These are phyloP conservation scores for Helianthus tuberosus DNA, from an alignment of 129 eudicot species.

Conservation along the genomic window DNA sequence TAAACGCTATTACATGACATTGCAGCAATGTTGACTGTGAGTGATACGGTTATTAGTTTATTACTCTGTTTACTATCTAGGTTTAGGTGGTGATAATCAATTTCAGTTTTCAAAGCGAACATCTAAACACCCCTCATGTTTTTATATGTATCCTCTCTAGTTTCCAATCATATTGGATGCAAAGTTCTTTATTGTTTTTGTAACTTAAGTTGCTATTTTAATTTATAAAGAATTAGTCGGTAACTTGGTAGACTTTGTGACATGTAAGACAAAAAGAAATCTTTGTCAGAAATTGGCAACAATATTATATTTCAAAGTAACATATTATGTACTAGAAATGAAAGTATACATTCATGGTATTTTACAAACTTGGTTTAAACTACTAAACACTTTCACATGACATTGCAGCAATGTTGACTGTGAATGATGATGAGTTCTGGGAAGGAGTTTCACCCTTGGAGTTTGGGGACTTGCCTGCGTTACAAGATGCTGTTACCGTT, in stretches of 20 bases:
- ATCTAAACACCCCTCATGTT: neutral
- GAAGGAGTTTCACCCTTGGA: conserved; percentile 57
- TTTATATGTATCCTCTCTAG: neutral
- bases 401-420: conserved; percentile 58
- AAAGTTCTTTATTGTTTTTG: neutral
- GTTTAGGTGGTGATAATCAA: too few relatives aligned
- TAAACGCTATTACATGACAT: conserved; percentile 8
- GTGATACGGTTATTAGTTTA: too few relatives aligned
- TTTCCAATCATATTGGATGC: neutral
- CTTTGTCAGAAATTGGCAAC: conserved; percentile 1
- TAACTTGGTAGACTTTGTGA: neutral
- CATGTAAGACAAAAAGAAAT: conserved; percentile 7
- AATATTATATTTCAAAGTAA: too few relatives aligned
- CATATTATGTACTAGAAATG: conserved; percentile 2
- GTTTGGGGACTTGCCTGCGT: conserved; percentile 65
- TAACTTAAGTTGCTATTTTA: neutral
- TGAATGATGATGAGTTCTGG: conserved; percentile 65
- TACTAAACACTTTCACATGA: neutral
- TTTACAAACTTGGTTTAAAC: neutral
- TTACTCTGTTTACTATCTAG: too few relatives aligned
- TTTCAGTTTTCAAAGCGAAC: too few relatives aligned
- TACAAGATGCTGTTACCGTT: conserved; percentile 69
- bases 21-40: conserved; percentile 46
- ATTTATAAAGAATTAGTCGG: conserved; percentile 1
- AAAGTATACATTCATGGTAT: neutral